Conservation (phyloP, 2,329 filamentous ascomycete genomes). For the Trichoderma sp. region DNA sequence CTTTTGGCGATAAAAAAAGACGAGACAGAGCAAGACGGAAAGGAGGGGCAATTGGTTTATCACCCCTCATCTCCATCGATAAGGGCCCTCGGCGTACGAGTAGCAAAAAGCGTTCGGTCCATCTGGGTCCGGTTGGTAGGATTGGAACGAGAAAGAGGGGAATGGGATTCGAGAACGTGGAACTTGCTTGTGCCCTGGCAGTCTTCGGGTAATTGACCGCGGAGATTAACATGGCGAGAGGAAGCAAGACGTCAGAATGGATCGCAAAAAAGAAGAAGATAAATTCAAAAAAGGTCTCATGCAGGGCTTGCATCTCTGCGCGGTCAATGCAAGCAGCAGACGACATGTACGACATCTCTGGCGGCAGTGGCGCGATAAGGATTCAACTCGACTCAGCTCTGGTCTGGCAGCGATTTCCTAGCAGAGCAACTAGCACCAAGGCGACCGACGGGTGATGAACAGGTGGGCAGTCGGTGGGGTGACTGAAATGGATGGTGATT, state of each 20-base stretch:
- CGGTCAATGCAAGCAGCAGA: conserved; percentile 12
- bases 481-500: not conserved
- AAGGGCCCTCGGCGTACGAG: conserved; percentile 2
- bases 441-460: not conserved
- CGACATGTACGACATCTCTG: conserved; percentile 15
- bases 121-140: conserved; percentile 8
- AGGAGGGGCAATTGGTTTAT: conserved; percentile 22
- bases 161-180: not conserved
- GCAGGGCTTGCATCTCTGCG: not conserved
- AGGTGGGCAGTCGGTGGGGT: conserved; percentile 1
- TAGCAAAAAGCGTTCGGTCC: not conserved
- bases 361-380: conserved; percentile 14
- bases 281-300: not conserved
- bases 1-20: not conserved
- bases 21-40: not conserved
- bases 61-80: conserved; percentile 22
- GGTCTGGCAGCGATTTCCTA: not conserved
- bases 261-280: no score
- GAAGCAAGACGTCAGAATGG: not conserved
- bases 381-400: not conserved
- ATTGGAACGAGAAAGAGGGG: not conserved
- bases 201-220: not conserved
- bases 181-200: not conserved
- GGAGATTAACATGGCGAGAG: not conserved
- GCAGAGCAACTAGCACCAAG: not conserved